phyloP scores from a whole-genome alignment of 2,329 filamentous ascomycete genomes.

The Cercospora zeae-maydis region DNA sequence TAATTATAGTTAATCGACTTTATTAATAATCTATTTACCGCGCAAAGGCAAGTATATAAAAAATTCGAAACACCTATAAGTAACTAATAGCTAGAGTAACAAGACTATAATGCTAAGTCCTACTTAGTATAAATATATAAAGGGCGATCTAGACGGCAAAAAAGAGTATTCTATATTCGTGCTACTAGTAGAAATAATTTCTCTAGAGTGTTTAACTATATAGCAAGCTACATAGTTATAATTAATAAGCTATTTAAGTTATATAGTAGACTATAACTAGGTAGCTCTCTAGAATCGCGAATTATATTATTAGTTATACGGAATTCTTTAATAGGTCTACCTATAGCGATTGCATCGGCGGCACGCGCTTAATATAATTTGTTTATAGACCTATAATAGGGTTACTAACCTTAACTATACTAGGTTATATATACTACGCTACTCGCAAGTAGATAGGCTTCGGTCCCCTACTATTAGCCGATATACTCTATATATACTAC shows the following conservation, averaged over 20 bases:
- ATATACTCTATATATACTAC: background rate
- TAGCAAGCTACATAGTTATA: background rate
- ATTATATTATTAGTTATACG: background rate
- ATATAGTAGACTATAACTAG: background rate
- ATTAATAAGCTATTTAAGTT: background rate
- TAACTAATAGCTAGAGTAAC: background rate
- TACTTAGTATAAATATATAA: background rate
- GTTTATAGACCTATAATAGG: background rate
- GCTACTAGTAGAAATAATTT: background rate
- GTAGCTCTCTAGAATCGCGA: background rate
- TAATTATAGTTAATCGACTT: conserved; percentile 11
- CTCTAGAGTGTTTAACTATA: background rate
- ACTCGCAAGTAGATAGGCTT: background rate
- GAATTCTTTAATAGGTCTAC: background rate
- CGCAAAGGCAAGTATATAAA: background rate
- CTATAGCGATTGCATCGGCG: background rate
- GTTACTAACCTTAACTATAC: background rate
- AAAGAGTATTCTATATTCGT: background rate
- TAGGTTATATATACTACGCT: background rate
- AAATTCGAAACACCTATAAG: background rate
- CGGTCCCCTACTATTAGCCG: background rate
- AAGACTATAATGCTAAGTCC: background rate
- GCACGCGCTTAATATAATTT: background rate
- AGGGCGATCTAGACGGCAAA: background rate
- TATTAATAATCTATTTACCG: conserved; percentile 10